These are phyloP conservation scores for Backusella australiensis DNA, from an alignment of 192 early-diverging fungal genomes.

Conservation along the genomic window DNA sequence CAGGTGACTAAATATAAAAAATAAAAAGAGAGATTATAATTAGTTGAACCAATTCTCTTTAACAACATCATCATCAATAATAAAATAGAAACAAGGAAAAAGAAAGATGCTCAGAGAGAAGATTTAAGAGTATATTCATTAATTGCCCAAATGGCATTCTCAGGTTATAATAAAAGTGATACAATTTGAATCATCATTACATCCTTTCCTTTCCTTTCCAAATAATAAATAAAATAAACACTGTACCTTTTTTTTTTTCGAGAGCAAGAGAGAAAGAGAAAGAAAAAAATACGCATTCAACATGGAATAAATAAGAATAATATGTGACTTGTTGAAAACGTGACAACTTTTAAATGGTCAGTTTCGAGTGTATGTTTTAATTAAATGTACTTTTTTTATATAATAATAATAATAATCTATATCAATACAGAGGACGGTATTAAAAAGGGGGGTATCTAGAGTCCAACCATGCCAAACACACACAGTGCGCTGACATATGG, in stretches of 20 bases:
- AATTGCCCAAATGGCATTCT: background rate
- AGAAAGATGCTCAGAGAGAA: background rate
- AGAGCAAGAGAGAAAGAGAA: background rate
- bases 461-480: conserved; percentile 38
- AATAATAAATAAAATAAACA: background rate
- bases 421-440: background rate
- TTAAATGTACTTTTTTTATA: background rate
- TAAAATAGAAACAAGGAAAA: background rate
- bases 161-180: background rate
- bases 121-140: background rate
- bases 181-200: background rate
- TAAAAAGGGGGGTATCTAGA: background rate
- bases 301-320: background rate
- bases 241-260: background rate
- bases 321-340: background rate
- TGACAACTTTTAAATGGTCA: background rate
- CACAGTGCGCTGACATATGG: conserved; percentile 40
- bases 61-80: background rate
- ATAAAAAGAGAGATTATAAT: background rate
- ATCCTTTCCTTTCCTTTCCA: background rate
- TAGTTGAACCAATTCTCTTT: background rate
- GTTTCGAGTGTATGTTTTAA: no score
- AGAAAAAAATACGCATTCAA: background rate
- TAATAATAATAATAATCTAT: background rate
- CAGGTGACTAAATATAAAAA: background rate